Percentiles rank a stretch among this genome's conserved stretches.
Conservation (phyloP, 2,329 filamentous ascomycete genomes). For the Curvularia eragrostidis region DNA sequence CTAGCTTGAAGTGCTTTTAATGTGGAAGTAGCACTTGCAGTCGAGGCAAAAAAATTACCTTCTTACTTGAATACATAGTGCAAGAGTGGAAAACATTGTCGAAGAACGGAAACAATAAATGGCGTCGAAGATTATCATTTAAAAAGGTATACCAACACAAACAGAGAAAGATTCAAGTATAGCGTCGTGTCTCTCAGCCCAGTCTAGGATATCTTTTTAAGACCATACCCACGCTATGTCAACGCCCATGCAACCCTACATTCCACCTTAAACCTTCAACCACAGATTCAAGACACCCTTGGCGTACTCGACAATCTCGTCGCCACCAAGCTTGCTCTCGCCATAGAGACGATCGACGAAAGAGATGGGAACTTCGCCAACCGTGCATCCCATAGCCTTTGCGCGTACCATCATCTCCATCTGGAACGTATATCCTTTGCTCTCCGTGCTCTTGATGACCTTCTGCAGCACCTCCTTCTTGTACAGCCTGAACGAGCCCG, state of each 20-base stretch:
- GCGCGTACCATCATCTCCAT: constrained; percentile 99
- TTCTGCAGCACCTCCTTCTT: constrained; percentile 89
- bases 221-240: constrained; percentile 31
- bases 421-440: constrained; percentile 98
- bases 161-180: constrained; percentile 9
- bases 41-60: neutral
- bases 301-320: constrained; percentile 96
- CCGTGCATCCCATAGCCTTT: constrained; percentile 92
- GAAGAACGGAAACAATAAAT: neutral
- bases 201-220: constrained; percentile 12
- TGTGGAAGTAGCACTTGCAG: neutral
- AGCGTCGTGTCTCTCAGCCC: neutral
- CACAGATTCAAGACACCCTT: constrained; percentile 65
- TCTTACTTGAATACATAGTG: neutral
- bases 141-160: constrained; percentile 16
- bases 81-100: neutral
- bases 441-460: constrained; percentile 89
- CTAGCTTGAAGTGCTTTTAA: neutral
- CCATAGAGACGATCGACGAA: constrained; percentile 94
- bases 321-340: constrained; percentile 90
- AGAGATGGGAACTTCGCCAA: constrained; percentile 93
- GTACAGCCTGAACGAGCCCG: constrained; percentile 92
- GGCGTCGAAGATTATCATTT: constrained; percentile 19
- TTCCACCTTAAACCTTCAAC: constrained; percentile 54
- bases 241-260: constrained; percentile 33